A percentile compares a stretch with the other conserved stretches of the same genome.
Conservation (phyloP, 805 yeast species). For the Yarrowia phangngaensis region DNA sequence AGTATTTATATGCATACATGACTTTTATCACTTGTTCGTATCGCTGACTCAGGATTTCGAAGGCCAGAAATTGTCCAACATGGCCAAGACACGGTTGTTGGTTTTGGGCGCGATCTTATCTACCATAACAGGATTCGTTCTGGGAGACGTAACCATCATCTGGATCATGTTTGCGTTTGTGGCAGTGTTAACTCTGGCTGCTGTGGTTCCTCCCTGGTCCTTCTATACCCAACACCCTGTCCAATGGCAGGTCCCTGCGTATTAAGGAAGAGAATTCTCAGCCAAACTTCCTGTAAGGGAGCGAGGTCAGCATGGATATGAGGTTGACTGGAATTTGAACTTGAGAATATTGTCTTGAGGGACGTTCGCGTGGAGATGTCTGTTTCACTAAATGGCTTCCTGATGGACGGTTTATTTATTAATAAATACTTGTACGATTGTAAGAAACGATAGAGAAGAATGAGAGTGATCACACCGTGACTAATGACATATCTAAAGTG, state of each 20-base stretch:
- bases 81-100: constrained; percentile 8
- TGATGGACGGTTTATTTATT: no score
- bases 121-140: constrained; percentile 8
- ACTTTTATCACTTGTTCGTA: no score
- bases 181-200: constrained; percentile 10
- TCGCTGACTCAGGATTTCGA: constrained; percentile 23
- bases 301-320: no score
- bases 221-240: constrained; percentile 21
- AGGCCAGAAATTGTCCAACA: constrained; percentile 23
- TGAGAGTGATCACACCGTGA: no score
- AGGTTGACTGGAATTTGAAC: no score
- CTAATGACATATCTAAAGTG: no score
- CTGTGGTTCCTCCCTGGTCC: constrained; percentile 25
- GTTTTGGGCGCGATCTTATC: constrained; percentile 21
- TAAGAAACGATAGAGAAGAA: no score
- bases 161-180: constrained; percentile 25
- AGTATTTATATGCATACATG: neutral
- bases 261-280: neutral
- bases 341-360: no score
- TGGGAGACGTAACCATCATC: constrained; percentile 21
- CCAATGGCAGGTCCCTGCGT: constrained; percentile 25
- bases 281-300: no score
- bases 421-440: no score
- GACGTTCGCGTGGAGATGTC: no score
- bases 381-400: no score